Evolutionary conservation across 2,329 filamentous ascomycete genomes (phyloP).

Genomic region (Thielaviopsis euricoi): DNA sequence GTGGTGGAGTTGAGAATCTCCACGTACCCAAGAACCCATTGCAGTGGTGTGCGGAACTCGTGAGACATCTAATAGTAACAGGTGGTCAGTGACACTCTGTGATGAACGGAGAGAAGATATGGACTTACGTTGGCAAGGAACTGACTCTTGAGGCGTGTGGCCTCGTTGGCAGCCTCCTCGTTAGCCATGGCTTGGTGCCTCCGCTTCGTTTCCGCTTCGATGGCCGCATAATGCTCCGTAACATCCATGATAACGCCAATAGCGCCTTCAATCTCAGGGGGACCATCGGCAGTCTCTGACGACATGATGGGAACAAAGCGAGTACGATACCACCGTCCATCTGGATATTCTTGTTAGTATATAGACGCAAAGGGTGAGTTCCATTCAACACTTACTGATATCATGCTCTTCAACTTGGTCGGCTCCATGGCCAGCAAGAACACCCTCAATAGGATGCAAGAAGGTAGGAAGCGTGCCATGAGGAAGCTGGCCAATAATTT

Average conservation of each 20-base stretch:
- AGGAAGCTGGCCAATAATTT: slow-evolving; percentile 26
- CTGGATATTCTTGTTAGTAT: slow-evolving; percentile 18
- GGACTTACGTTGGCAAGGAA: slow-evolving; percentile 48
- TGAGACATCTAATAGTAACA: slow-evolving; percentile 46
- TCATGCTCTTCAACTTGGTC: slow-evolving; percentile 50
- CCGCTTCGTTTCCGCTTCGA: slow-evolving; percentile 48
- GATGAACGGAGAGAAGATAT: background rate
- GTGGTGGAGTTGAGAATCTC: slow-evolving; percentile 55
- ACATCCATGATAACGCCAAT: slow-evolving; percentile 70
- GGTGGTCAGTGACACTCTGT: slow-evolving; percentile 9
- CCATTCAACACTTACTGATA: slow-evolving; percentile 24
- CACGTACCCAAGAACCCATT: slow-evolving; percentile 66
- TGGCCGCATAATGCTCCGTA: slow-evolving; percentile 50
- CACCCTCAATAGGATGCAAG: slow-evolving; percentile 42
- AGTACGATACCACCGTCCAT: slow-evolving; percentile 53
- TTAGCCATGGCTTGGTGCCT: slow-evolving; percentile 57
- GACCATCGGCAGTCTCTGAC: slow-evolving; percentile 18
- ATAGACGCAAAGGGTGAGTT: background rate
- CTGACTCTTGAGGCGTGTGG: slow-evolving; percentile 62
- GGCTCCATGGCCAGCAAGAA: slow-evolving; percentile 41
- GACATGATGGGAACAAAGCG: slow-evolving; percentile 47
- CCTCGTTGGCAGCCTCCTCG: slow-evolving; percentile 63
- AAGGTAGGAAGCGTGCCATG: slow-evolving; percentile 31
- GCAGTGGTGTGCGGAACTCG: slow-evolving; percentile 63
- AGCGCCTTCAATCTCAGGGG: slow-evolving; percentile 46